Evolutionary conservation across 768 basidiomycete genomes (phyloP), one percentile per base, ranked within the genome.

Genomic region (Scleroderma citrinum): DNA sequence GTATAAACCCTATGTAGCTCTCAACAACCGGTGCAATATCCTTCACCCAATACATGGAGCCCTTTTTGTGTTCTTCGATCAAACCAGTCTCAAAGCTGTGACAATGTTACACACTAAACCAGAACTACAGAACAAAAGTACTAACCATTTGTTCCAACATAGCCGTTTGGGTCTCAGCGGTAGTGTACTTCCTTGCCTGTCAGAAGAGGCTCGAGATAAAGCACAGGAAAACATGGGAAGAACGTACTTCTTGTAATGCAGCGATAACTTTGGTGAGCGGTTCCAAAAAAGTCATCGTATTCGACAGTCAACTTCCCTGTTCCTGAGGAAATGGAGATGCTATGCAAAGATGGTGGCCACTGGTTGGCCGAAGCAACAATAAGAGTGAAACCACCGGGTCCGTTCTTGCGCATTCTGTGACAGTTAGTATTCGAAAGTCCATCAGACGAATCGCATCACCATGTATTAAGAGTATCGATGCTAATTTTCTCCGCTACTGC

Each of bases 21-120:
- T 93, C 91, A 16, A 94, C 91, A 30, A 87, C 84, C 4, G 91
- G 91, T 0, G 88, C 86, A 19, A 88, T 69, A 60, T 94, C 91
- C 66, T 85, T 83, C 21, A 94, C 91, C 91, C 91, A 94, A 52
- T 81, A 72, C 24, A 68, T 77, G 0, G 87, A 90, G 0, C 78
- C 91, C 38, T 84, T 75, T 60, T 87, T 83, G 70, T 94, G 92
- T 17, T 78, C 84, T 53, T 82, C 75, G 43, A 93, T 82, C 8
- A 85, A 87, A 10, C 91, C 91, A 4, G 82, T 82, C 57, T 77
- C 68, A 61, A 93, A 93, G 2, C 88, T 48, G 23, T 7, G 24
- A 5, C 47, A 10, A 40, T 13, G 16, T 37, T 50, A 43, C 34
- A 45, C 17, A 29, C 11, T 7, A 32, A 44, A 20, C 30, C 23